phyloP scores from a whole-genome alignment of 176 grass and related monocot species.

The Microstegium vimineum region DNA sequence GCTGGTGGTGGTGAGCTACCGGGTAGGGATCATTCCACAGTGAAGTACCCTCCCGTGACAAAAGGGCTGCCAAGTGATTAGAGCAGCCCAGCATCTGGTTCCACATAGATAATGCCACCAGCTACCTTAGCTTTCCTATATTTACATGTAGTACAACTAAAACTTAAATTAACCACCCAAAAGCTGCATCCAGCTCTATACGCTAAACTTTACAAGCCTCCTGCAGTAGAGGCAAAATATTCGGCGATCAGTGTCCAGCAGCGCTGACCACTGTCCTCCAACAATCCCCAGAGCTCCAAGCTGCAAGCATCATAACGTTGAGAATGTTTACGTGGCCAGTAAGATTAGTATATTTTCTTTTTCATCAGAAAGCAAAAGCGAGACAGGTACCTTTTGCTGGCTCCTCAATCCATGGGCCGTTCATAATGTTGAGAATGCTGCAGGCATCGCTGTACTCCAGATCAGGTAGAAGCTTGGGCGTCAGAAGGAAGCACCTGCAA shows the following conservation, averaged over 20 bases:
- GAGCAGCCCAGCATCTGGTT: background rate
- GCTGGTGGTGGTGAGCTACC: background rate
- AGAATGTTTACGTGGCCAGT: background rate
- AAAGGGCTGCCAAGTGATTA: background rate
- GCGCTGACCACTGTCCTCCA: conserved; percentile 30
- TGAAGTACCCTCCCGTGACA: background rate
- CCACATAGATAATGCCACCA: background rate
- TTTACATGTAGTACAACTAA: no score
- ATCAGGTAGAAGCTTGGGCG: conserved; percentile 54
- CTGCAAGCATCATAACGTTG: conserved; percentile 14
- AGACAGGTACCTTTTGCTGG: conserved; percentile 53
- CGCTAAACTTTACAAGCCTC: background rate
- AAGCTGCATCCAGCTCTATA: background rate
- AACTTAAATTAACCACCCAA: background rate
- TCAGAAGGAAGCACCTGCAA: conserved; percentile 88
- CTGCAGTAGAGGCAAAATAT: background rate
- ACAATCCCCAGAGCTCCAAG: conserved; percentile 40
- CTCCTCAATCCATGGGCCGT: conserved; percentile 89
- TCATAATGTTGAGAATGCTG: conserved; percentile 97
- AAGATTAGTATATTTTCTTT: background rate
- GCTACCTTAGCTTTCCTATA: background rate
- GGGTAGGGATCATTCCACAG: background rate
- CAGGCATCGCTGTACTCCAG: conserved; percentile 75
- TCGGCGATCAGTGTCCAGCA: background rate
- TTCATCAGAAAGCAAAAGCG: background rate